A percentile compares a stretch with the other conserved stretches of the same genome.
These are phyloP conservation scores for Astragalus glycyphyllos DNA, from an alignment of 306 rosid species.

Conservation along the genomic window DNA sequence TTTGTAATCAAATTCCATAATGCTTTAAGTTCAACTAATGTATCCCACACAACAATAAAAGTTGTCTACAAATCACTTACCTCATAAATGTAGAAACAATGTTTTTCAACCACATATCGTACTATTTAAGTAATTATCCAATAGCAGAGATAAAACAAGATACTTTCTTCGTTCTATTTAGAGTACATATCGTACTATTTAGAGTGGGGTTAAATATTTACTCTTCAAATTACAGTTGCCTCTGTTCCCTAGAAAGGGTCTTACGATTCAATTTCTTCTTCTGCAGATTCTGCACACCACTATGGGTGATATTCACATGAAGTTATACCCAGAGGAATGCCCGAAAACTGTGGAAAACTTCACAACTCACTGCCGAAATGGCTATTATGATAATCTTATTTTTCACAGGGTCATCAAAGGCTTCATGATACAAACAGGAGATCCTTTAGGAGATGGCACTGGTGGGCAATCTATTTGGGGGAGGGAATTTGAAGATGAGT, in stretches of 20 bases:
- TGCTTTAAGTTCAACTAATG: conserved; percentile 1
- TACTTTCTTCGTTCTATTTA: conserved; percentile 14
- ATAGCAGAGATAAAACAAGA: conserved; percentile 7
- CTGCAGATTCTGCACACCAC: conserved; percentile 87
- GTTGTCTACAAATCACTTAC: conserved; percentile 9
- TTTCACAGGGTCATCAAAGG: conserved; percentile 98
- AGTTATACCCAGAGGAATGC: conserved; percentile 93
- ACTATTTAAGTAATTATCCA: conserved; percentile 20
- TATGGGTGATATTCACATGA: conserved; percentile 98
- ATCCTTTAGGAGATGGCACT: conserved; percentile 98
- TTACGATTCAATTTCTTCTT: conserved; percentile 34
- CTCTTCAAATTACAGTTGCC: conserved; percentile 8
- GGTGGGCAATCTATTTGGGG: conserved; percentile 99
- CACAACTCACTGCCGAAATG: conserved; percentile 96
- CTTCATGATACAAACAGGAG: conserved; percentile 98
- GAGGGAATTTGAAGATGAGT: conserved; percentile 97
- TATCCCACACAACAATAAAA: conserved; percentile 1
- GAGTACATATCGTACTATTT: too few relatives aligned
- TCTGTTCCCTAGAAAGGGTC: background rate
- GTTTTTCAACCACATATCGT: background rate
- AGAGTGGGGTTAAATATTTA: conserved; percentile 14
- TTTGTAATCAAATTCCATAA: conserved; percentile 13
- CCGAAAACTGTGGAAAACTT: conserved; percentile 99
- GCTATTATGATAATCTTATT: conserved; percentile 91
- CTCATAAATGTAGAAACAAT: background rate